Evolutionary conservation across 192 early-diverging fungal species (phyloP).

Genomic region (Entomortierella beljakovae): DNA sequence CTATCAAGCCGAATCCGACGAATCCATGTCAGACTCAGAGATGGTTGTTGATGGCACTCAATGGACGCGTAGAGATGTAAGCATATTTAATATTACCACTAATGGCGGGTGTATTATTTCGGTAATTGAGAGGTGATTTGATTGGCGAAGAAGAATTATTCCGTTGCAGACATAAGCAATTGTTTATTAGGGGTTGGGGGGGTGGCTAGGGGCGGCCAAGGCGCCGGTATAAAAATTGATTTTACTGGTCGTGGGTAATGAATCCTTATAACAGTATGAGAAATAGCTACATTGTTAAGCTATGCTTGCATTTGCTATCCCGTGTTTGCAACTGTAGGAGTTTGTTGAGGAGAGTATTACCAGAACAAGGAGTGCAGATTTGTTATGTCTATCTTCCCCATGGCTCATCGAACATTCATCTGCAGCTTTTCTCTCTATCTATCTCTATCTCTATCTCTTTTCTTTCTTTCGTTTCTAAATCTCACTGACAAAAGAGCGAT

Average conservation of each 20-base stretch:
- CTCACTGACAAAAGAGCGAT: too few species aligned
- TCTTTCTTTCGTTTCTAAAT: too few species aligned
- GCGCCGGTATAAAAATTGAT: background rate
- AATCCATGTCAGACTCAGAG: conserved; percentile 29
- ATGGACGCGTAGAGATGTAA: conserved; percentile 50
- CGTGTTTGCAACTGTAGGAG: background rate
- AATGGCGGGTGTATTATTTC: too few species aligned
- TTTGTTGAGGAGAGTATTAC: background rate
- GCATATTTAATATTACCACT: background rate
- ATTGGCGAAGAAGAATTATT: background rate
- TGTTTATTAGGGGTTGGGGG: background rate
- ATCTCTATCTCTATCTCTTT: background rate
- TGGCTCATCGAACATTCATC: conserved; percentile 4
- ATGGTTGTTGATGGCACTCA: background rate
- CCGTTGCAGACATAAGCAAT: too few species aligned
- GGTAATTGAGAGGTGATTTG: too few species aligned
- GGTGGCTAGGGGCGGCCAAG: background rate
- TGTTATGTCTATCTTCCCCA: conserved; percentile 1
- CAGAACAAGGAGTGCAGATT: conserved; percentile 2
- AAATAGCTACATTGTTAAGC: too few species aligned
- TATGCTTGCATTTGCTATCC: too few species aligned
- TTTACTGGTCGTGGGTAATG: background rate
- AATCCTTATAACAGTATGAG: too few species aligned
- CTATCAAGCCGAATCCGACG: conserved; percentile 9
- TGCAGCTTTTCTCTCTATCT: background rate